Evolutionary conservation across 176 grass and related monocot genomes (phyloP), one percentile per base, ranked within the genome.

Genomic region (Aegilops longissima): DNA sequence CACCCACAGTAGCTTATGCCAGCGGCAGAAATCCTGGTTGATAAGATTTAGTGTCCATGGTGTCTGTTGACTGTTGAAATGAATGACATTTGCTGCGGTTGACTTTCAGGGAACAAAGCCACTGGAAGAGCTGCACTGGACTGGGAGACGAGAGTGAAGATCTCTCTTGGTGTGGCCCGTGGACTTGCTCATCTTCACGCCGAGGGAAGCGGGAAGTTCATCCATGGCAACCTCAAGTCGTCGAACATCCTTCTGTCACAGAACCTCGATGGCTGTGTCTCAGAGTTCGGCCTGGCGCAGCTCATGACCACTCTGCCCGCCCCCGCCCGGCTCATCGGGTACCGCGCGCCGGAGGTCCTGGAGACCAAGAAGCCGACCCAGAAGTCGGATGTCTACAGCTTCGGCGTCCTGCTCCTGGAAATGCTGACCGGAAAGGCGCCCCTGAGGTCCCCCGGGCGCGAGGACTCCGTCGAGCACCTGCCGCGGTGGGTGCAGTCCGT

Each of bases 341-440:
- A 99, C 34, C 92, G 92, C 0, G 92, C 97, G 36, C 97, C 94
- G 0, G 97, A 99, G 88, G 82, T 94, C 67, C 90, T 99, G 1
- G 97, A 99, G 81, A 91, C 90, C 1, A 90, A 90, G 76, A 96
- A 89, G 12, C 56, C 87, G 11, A 93, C 87, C 31, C 94, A 99
- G 73, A 99, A 96, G 77, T 99, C 97, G 0, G 97, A 99, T 12
- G 89, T 99, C 58, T 99, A 94, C 79, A 94, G 94, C 73, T 99
- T 96, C 2, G 97, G 97, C 27, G 97, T 99, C 30, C 62, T 99
- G 14, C 87, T 99, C 27, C 97, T 99, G 0, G 97, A 99, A 68
- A 92, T 99, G 92, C 86, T 99, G 17, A 99, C 97, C 0, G 97
- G 97, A 74, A 96, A 94, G 69, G 97, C 97, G 7, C 94, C 97